Base-by-base conservation (phyloP, 192 early-diverging fungal genomes). In the Globomyces pollinis-pini region DNA sequence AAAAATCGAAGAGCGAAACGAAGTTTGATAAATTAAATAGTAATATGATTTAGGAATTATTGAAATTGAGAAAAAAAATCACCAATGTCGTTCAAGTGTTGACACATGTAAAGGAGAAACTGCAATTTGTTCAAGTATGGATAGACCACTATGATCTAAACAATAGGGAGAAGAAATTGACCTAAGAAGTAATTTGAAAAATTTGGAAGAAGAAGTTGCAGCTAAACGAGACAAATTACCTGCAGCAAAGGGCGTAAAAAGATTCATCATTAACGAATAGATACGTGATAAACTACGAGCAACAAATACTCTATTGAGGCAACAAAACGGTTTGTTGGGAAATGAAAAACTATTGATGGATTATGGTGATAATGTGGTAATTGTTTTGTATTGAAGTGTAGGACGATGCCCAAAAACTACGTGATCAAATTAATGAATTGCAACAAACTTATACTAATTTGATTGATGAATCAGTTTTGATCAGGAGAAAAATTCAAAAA, bases 91-190 rank as follows among this genome's bases (percentile, higher is more conserved):
- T 81, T 13, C 78, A 81, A 49, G 78, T 84, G 21, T 58, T 84
- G 32, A 79, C 78, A 3, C 81, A 84, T 62, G 78, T 84, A 18
- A 84, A 84, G 42, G 81, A 84, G 43, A 84, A 84, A 64, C 64
- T 81, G 16, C 76, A 79, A 36, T 80, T 79, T 64, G 76, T 80
- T 0, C 76, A 78, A 50, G 69, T 71, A 64, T 30, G 49, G 38
- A 57, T 4, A n/a, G 41, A n/a, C n/a, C n/a, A n/a, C n/a, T n/a
- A n/a, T n/a, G n/a, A n/a, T n/a, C n/a, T n/a, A 13, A 62, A 5
- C 1, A 20, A 5, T 30, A 66, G 59, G 69, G 58, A 11, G 77
- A 79, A 39, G 73, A 56, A 31, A 60, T 60, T 8, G 61, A 56
- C 20, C 57, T 79, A 21, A 59, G 65, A 20, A 18, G 42, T 18